Percentiles rank a stretch among this genome's conserved stretches.
Evolutionary conservation across 1,139 yeast species (phyloP).

Genomic region (Scheffersomyces insectosa): DNA sequence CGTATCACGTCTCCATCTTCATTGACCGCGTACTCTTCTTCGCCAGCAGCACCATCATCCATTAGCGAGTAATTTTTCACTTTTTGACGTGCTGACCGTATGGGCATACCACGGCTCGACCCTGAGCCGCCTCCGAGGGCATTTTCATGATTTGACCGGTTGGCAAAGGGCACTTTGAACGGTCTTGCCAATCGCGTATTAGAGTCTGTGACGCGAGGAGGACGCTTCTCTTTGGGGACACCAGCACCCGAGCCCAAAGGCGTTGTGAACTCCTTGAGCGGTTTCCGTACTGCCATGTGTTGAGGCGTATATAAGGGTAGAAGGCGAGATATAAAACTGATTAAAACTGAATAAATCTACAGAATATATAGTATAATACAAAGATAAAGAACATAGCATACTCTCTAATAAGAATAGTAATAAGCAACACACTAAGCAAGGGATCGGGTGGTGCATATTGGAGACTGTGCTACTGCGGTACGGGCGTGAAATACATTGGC

Average conservation of each 20-base stretch:
- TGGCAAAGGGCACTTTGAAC: conserved; percentile 44
- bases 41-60: conserved; percentile 16
- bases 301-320: neutral
- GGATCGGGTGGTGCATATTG: no score
- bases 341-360: no score
- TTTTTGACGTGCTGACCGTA: conserved; percentile 29
- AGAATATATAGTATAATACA: no score
- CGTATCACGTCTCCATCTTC: conserved; percentile 32
- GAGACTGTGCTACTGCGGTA: no score
- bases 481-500: no score
- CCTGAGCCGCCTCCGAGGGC: conserved; percentile 14
- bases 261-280: conserved; percentile 41
- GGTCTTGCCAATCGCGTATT: conserved; percentile 39
- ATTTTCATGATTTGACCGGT: conserved; percentile 12
- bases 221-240: conserved; percentile 41
- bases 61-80: conserved; percentile 30
- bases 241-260: conserved; percentile 51
- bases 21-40: conserved; percentile 20
- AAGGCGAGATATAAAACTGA: neutral
- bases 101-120: conserved; percentile 19
- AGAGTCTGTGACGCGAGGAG: conserved; percentile 39
- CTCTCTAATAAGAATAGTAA: no score
- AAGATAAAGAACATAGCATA: no score
- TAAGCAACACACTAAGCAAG: no score
- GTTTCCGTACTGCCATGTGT: conserved; percentile 32